These are phyloP conservation scores for Aspergillus neoniger DNA, from an alignment of 2,329 filamentous ascomycete genomes.

Conservation along the genomic window DNA sequence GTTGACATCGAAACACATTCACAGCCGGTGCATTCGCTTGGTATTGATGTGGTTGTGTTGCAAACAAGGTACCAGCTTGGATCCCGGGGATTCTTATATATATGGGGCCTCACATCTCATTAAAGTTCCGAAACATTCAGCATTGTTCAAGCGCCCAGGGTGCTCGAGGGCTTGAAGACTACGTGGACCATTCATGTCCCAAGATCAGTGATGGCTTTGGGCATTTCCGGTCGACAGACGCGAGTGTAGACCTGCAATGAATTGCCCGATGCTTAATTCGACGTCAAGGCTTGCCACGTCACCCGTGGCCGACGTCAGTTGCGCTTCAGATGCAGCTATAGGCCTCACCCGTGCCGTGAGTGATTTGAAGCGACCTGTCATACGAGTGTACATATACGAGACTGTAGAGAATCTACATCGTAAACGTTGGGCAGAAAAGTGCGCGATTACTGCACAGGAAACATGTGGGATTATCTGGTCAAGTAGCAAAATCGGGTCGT, in stretches of 20 bases:
- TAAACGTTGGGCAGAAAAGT: conserved; percentile 1
- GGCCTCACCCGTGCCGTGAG: conserved; percentile 8
- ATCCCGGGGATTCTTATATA: conserved; percentile 7
- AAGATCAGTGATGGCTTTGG: conserved; percentile 16
- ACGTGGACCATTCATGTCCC: conserved; percentile 33
- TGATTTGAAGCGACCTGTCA: neutral
- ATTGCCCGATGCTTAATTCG: conserved; percentile 23
- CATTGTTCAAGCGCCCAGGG: conserved; percentile 15
- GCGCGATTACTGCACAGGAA: conserved; percentile 11
- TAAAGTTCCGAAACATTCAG: conserved; percentile 4
- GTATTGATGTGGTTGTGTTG: neutral
- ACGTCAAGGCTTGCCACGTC: conserved; percentile 36
- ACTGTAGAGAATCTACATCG: conserved; percentile 15
- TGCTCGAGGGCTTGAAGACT: conserved; percentile 20
- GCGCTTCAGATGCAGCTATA: conserved; percentile 26
- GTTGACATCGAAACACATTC: neutral
- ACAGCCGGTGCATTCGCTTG: neutral
- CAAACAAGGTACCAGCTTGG: neutral
- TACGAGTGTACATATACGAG: conserved; percentile 7
- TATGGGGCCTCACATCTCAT: conserved; percentile 6
- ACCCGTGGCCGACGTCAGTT: conserved; percentile 29
- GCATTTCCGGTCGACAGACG: conserved; percentile 22
- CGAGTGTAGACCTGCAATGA: conserved; percentile 25
- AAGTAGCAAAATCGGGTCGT: conserved; percentile 28
- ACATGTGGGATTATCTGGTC: conserved; percentile 32